phyloP scores from a whole-genome alignment of 176 grass and related monocot genomes.

The Cenchrus americanus region DNA sequence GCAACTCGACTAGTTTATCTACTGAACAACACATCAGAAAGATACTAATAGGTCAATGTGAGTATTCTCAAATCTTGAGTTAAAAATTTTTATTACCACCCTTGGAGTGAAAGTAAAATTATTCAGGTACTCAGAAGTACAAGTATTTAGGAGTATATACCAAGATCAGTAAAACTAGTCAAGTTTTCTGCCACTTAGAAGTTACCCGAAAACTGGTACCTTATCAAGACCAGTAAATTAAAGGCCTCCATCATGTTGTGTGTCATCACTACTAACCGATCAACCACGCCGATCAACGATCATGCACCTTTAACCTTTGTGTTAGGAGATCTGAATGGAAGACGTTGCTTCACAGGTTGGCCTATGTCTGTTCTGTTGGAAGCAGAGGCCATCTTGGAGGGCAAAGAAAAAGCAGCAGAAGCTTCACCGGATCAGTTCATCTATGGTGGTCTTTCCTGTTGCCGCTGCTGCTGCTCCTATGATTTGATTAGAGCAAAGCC shows the following conservation, averaged over 20 bases:
- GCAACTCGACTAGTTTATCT: background rate
- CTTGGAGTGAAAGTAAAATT: no score
- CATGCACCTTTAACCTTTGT: slow-evolving; percentile 26
- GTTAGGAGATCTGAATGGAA: slow-evolving; percentile 24
- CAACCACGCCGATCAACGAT: background rate
- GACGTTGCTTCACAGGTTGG: slow-evolving; percentile 45
- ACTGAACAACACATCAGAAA: background rate
- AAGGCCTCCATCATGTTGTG: background rate
- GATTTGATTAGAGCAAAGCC: slow-evolving; percentile 58
- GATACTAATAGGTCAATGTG: background rate
- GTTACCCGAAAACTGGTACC: no score
- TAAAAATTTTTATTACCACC: no score
- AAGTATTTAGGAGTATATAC: no score
- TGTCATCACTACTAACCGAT: slow-evolving; percentile 9
- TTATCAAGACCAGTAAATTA: background rate
- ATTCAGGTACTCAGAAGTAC: no score
- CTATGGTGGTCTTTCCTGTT: slow-evolving; percentile 16
- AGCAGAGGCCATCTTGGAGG: slow-evolving; percentile 24
- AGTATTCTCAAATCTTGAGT: background rate
- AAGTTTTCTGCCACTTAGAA: no score
- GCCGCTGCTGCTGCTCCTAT: slow-evolving; percentile 25
- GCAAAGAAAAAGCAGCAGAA: slow-evolving; percentile 41
- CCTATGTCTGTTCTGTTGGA: slow-evolving; percentile 43
- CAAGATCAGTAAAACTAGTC: no score
- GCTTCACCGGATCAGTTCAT: slow-evolving; percentile 47